Evolutionary conservation across 2,329 filamentous ascomycete genomes (phyloP).

Genomic region (Cercospora citrullina): DNA sequence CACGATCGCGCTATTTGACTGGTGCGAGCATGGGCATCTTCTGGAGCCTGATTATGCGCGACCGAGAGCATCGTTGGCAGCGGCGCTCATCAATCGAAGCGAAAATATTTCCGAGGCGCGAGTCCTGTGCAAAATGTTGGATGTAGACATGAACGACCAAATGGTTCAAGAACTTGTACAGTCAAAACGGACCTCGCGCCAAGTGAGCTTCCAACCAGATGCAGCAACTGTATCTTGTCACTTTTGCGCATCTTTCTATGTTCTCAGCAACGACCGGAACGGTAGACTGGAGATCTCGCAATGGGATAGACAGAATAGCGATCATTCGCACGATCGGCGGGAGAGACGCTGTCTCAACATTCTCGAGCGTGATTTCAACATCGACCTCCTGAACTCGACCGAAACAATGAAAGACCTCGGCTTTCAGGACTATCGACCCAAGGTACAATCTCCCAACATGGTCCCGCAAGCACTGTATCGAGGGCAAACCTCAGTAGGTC

Average conservation of each 20-base stretch:
- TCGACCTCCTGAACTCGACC: not conserved
- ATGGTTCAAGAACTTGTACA: not conserved
- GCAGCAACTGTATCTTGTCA: not conserved
- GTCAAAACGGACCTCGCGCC: not conserved
- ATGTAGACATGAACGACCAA: not conserved
- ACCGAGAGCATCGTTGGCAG: not conserved
- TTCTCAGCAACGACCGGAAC: not conserved
- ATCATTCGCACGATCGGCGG: not conserved
- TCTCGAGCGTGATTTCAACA: not conserved
- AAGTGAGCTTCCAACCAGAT: not conserved
- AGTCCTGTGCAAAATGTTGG: not conserved
- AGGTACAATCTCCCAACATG: not conserved
- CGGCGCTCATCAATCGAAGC: not conserved
- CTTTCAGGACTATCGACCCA: not conserved
- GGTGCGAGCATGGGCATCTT: not conserved
- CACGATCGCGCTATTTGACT: not conserved
- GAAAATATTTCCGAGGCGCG: not conserved
- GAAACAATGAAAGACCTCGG: not conserved
- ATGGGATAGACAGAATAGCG: not conserved
- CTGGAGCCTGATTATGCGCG: not conserved
- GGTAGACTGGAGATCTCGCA: not conserved
- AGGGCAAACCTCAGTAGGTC: not conserved
- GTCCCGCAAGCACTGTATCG: not conserved
- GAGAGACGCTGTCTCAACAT: not conserved
- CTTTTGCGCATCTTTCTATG: not conserved